Evolutionary conservation across 2,329 filamentous ascomycete species (phyloP), one percentile per base, ranked within the genome.

Genomic region (Trichoderma gracile): DNA sequence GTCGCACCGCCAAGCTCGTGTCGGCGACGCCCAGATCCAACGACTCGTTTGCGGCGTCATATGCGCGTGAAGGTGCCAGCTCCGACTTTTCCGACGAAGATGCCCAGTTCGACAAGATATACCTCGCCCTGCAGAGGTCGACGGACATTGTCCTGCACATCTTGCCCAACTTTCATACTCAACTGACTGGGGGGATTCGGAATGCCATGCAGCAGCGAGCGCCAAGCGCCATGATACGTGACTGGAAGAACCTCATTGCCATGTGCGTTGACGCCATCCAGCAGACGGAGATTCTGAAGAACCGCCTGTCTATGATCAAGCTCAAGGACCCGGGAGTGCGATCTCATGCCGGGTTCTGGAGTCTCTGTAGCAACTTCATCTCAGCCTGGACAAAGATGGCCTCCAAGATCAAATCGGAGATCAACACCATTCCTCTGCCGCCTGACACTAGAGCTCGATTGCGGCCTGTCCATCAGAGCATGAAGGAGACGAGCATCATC

Each of bases 241-340:
- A 87, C 62, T 93, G 91, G 89, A 88, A 84, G 62, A 80, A 82
- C 1, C 82, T 96, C 52, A 87, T 94, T 59, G 82, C 86, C 53
- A 90, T 89, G 72, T 93, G 90, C 72, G 85, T 84, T 49, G 80
- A 85, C 14, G 87, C 90, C 19, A 84, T 93, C 47, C 85, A 90
- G 64, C 88, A 91, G 69, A 91, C 91, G 2, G 88, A 93, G 71
- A 82, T 85, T 12, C 81, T 97, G 30, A 89, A 90, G 71, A 81
- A 81, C 45, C 85, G 89, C n/a, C 78, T 97, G 12, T 91, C 88
- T 3, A 83, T 84, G 53, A 91, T 97, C 79, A 93, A 93, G 74
- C 81, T 96, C 12, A 95, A 94, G 73, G 93, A 97, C 70, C 90
- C 91, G 8, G 88, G 87, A 12, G 84, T 91, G 57, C 84, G 92